Evolutionary conservation across 306 rosid genomes (phyloP).

Genomic region (barrel medic (Medicago truncatula)): DNA sequence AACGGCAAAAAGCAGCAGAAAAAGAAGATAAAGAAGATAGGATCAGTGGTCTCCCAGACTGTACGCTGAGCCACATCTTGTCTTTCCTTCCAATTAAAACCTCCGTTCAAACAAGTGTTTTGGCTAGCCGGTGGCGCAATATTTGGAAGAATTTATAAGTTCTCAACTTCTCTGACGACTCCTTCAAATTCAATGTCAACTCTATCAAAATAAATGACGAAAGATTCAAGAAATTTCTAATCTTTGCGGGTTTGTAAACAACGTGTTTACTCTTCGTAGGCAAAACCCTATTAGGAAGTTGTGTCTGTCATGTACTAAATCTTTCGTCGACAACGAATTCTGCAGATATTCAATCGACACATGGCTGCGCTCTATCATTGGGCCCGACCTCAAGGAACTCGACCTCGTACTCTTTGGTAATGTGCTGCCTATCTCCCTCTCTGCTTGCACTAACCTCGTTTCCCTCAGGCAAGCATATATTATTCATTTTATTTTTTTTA

Average conservation of each 20-base stretch:
- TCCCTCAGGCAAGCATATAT: too few species aligned
- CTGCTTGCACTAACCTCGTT: too few species aligned
- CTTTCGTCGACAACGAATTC: not conserved
- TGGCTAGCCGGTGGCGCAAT: constrained; percentile 3
- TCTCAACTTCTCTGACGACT: not conserved
- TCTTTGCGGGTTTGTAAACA: not conserved
- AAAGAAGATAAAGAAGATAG: too few species aligned
- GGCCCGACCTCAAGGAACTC: not conserved
- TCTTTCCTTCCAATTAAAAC: constrained; percentile 25
- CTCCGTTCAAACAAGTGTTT: not conserved
- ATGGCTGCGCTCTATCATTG: not conserved
- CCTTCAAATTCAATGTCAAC: too few species aligned
- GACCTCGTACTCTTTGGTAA: not conserved
- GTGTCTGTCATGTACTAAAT: not conserved
- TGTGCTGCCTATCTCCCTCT: too few species aligned
- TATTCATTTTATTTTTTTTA: too few species aligned
- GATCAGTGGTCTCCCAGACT: too few species aligned
- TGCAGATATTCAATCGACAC: not conserved
- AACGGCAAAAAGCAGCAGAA: too few species aligned
- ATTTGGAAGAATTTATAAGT: not conserved
- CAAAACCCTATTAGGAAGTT: not conserved
- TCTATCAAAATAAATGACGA: too few species aligned
- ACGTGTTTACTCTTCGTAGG: not conserved
- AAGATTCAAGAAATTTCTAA: not conserved
- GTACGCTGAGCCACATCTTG: too few species aligned